Evolutionary conservation across 2,329 filamentous ascomycete genomes (phyloP).

Genomic region (Sclerotinia spermophila): DNA sequence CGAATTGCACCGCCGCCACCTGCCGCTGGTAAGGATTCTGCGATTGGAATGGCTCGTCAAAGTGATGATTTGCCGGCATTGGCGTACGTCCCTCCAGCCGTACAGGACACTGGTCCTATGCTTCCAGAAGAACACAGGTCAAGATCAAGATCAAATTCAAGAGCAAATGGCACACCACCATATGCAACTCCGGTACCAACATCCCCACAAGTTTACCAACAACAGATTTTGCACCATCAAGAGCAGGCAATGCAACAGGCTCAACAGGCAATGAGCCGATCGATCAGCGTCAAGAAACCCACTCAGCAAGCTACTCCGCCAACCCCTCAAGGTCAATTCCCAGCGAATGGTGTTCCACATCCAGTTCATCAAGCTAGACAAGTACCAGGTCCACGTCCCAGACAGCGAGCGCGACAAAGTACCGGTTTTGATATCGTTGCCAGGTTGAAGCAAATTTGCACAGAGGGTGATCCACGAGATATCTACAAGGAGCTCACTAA

Average conservation of each 20-base stretch:
- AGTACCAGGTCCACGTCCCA: constrained; percentile 60
- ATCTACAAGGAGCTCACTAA: constrained; percentile 87
- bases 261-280: constrained; percentile 34
- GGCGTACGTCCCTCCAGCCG: constrained; percentile 35
- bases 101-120: constrained; percentile 41
- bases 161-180: constrained; percentile 49
- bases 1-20: constrained; percentile 55
- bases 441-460: constrained; percentile 84
- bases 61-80: constrained; percentile 49
- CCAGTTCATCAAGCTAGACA: constrained; percentile 36
- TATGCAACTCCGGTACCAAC: constrained; percentile 29
- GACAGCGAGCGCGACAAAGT: constrained; percentile 75
- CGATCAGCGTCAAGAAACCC: constrained; percentile 39
- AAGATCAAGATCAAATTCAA: constrained; percentile 66
- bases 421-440: constrained; percentile 77
- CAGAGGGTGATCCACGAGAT: constrained; percentile 80
- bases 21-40: constrained; percentile 58
- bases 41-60: constrained; percentile 57
- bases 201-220: constrained; percentile 49
- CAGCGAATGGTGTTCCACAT: constrained; percentile 40
- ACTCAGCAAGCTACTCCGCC: constrained; percentile 46
- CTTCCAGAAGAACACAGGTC: constrained; percentile 65
- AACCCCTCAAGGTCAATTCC: constrained; percentile 50
- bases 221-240: constrained; percentile 71
- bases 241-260: constrained; percentile 67